Base-by-base conservation (phyloP, 139 green algal genomes). In the Asterochloris erici region DNA sequence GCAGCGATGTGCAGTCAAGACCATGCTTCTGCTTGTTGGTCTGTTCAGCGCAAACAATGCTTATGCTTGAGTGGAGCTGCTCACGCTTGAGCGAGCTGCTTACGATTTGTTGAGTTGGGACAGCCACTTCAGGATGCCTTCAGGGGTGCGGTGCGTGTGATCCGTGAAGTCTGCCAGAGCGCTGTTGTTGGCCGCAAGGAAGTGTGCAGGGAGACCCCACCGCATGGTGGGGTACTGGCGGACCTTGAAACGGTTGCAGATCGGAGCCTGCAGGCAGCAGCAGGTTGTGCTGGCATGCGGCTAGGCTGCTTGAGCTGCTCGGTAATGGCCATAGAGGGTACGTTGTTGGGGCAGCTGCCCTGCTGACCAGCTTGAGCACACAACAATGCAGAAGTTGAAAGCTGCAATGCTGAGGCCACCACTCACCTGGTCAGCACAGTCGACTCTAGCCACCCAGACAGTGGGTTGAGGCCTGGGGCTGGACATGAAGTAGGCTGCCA, bases 381-480 rank as follows among this genome's bases (percentile, higher is more conserved):
- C 61, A 78, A 78, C 16, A 62, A 60, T 19, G 63, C 11, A 12
- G 14, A 24, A n/a, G 9, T 24, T 63, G 29, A 68, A 47, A 68
- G 75, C 21, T 68, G 28, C 28, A 63, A 54, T 76, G n/a, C 26
- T 54, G 26, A 64, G 17, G 0, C 17, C 73, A 16, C 12, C 11
- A 16, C 78, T 79, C 69, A 87, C 86, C 77, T 90, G 78, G 4
- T 83, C 74, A 27, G 90, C 87, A 81, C 90, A 94, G 77, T 94
- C 90, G 0, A 93, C 68, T 6, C 90, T 78, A 1, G 81, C 83
- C 54, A 94, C 88, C 23, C 77, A 83, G 2, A 94, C 78, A 15
- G 84, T 54, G 14, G 87, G 85, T 70, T 89, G 69, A 11, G 68
- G n/a, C 66, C 82, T 75, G 0, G 81, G 76, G 12, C 81, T 47